Evolutionary conservation across 768 basidiomycete species (phyloP).

Genomic region (Dendrothele bispora): DNA sequence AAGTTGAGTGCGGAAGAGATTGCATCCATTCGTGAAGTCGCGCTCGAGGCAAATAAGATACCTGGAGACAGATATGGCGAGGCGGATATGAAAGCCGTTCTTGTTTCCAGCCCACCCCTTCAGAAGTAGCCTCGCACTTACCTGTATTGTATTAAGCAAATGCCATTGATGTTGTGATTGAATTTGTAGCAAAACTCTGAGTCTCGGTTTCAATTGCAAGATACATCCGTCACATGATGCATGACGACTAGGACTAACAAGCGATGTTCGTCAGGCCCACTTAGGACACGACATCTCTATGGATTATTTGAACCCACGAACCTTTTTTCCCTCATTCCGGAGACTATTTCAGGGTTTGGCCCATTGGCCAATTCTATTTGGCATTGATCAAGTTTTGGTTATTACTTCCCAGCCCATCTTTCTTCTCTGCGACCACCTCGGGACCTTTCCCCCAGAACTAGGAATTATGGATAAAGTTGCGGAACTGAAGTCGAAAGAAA

Average conservation of each 20-base stretch:
- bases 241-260: background rate
- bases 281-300: background rate
- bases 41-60: conserved; percentile 17
- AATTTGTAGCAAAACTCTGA: background rate
- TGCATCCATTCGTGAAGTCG: conserved; percentile 32
- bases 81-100: background rate
- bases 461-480: conserved; percentile 36
- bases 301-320: background rate
- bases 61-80: conserved; percentile 3
- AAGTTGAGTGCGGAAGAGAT: conserved; percentile 36
- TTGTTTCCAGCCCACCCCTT: background rate
- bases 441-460: background rate
- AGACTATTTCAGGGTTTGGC: background rate
- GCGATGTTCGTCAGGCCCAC: background rate
- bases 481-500: conserved; percentile 26
- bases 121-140: conserved; percentile 1
- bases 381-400: background rate
- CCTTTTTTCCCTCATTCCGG: background rate
- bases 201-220: background rate
- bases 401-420: background rate
- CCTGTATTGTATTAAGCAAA: too few species aligned
- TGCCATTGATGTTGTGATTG: background rate
- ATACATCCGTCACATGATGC: background rate
- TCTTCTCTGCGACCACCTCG: background rate
- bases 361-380: background rate